Conservation (phyloP, 1,139 yeast species). For the Zygotorulaspora mrakii region DNA sequence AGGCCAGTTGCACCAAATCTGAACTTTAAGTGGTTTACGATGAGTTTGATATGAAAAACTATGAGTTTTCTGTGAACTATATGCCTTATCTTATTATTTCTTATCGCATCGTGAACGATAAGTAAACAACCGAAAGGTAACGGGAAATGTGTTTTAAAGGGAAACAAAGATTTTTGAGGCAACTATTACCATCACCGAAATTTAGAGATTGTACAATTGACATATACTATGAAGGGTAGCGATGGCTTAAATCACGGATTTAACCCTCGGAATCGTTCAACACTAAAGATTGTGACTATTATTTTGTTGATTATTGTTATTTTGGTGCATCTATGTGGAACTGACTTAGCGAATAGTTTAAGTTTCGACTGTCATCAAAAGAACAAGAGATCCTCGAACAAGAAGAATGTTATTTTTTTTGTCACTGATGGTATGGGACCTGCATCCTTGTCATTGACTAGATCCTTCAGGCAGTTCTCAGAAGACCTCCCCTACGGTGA, state of each 20-base stretch:
- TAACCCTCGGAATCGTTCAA: not conserved
- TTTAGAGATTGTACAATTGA: too few relatives aligned
- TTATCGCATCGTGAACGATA: too few relatives aligned
- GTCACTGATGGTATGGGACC: constrained; percentile 95
- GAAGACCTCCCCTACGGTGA: constrained; percentile 51
- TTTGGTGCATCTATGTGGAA: constrained; percentile 3
- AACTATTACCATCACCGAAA: too few relatives aligned
- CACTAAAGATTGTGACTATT: constrained; percentile 7
- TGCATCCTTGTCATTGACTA: constrained; percentile 68
- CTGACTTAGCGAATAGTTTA: constrained; percentile 3
- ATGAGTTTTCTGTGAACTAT: too few relatives aligned
- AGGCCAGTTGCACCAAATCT: too few relatives aligned
- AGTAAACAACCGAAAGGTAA: too few relatives aligned
- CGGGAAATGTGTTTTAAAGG: too few relatives aligned
- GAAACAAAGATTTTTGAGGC: too few relatives aligned
- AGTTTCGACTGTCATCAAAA: constrained; percentile 2
- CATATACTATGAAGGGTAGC: not conserved
- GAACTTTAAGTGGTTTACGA: too few relatives aligned
- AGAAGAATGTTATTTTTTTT: constrained; percentile 72
- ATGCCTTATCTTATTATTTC: too few relatives aligned
- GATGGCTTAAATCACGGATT: not conserved
- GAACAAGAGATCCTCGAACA: constrained; percentile 15
- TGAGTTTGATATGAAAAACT: too few relatives aligned
- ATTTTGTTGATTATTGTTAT: constrained; percentile 9
- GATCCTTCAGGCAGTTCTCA: constrained; percentile 61